Percentiles rank a stretch among this genome's conserved stretches.
Conservation (phyloP, 2,329 filamentous ascomycete genomes). For the Phaeosphaeriaceae sp. region DNA sequence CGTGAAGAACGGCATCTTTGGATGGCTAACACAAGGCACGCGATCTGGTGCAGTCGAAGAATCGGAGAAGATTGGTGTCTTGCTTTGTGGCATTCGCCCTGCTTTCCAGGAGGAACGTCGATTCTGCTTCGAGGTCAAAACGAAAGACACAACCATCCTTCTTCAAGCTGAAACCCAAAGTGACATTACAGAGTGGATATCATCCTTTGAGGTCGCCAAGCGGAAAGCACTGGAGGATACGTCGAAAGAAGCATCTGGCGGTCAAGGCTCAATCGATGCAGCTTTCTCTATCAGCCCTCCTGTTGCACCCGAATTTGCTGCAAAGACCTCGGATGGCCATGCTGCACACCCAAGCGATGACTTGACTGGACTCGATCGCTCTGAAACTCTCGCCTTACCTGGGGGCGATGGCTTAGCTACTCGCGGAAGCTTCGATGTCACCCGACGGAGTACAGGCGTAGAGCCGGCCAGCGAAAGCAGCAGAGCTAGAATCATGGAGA, state of each 20-base stretch:
- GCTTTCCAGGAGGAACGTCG: constrained; percentile 90
- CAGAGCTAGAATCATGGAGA: constrained; percentile 86
- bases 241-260: constrained; percentile 57
- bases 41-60: constrained; percentile 87
- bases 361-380: constrained; percentile 61
- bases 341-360: constrained; percentile 63
- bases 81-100: constrained; percentile 91
- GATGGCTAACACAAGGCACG: constrained; percentile 84
- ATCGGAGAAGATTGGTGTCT: constrained; percentile 92
- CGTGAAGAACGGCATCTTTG: constrained; percentile 93
- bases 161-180: constrained; percentile 91
- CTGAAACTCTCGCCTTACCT: constrained; percentile 70
- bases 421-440: constrained; percentile 77
- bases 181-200: constrained; percentile 93
- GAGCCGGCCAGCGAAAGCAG: constrained; percentile 73
- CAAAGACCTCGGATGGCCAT: constrained; percentile 75
- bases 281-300: constrained; percentile 94
- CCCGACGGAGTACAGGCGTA: constrained; percentile 59
- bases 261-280: constrained; percentile 64
- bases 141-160: constrained; percentile 87
- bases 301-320: constrained; percentile 87
- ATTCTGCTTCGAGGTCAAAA: constrained; percentile 99
- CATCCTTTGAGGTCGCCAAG: constrained; percentile 92
- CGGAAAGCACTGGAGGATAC: constrained; percentile 85
- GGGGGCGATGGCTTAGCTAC: constrained; percentile 58